These are phyloP conservation scores for Grosmannia serpens DNA, from an alignment of 2,329 filamentous ascomycete genomes.

Conservation along the genomic window DNA sequence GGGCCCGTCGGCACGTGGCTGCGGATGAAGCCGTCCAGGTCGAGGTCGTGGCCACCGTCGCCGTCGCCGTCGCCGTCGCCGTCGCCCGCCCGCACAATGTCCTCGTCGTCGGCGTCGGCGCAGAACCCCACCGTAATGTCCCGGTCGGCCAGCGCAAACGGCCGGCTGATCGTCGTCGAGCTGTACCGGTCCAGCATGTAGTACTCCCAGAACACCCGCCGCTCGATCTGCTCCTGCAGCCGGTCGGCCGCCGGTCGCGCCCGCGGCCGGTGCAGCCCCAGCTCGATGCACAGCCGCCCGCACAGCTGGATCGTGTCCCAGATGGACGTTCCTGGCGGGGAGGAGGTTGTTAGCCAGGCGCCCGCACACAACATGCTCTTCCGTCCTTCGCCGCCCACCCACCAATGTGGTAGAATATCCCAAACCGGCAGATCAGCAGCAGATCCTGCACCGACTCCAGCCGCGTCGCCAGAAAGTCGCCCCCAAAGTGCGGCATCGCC, in stretches of 20 bases:
- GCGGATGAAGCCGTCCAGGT: background rate
- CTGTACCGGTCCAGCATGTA: slow-evolving; percentile 33
- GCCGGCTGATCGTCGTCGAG: slow-evolving; percentile 27
- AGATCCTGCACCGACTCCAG: slow-evolving; percentile 27
- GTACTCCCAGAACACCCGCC: slow-evolving; percentile 31
- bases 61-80: background rate
- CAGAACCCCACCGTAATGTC: slow-evolving; percentile 21
- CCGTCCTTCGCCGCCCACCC: background rate
- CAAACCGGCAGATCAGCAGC: slow-evolving; percentile 27
- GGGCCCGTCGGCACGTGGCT: background rate
- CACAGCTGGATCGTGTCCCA: slow-evolving; percentile 4
- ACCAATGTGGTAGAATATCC: slow-evolving; percentile 30
- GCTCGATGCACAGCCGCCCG: slow-evolving; percentile 3
- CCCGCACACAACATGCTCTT: background rate
- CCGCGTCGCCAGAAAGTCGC: slow-evolving; percentile 19
- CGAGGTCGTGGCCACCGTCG: background rate
- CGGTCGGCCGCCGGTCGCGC: background rate
- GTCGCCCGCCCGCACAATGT: background rate
- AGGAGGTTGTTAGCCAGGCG: background rate
- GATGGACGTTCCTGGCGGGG: background rate
- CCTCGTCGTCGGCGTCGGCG: slow-evolving; percentile 1
- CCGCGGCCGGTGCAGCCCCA: slow-evolving; percentile 1
- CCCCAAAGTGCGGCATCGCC: slow-evolving; percentile 21
- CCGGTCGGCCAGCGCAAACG: slow-evolving; percentile 27
- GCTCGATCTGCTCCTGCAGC: slow-evolving; percentile 2